phyloP scores from a whole-genome alignment of 2,329 filamentous ascomycete species.

The Pezicula radicicola region DNA sequence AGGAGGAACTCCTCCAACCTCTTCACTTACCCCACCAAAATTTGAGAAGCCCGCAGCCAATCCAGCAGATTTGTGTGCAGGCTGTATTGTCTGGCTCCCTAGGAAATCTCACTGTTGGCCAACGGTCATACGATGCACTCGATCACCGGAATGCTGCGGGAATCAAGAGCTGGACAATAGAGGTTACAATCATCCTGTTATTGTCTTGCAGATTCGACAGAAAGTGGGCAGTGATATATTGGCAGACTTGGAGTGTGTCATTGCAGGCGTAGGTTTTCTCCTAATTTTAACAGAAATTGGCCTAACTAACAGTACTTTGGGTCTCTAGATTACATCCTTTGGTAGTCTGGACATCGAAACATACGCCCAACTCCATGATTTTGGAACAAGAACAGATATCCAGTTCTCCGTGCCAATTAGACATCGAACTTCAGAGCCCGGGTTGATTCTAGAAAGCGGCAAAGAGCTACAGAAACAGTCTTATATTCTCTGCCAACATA shows the following conservation, averaged over 20 bases:
- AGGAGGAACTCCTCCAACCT: no score
- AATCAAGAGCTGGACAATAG: not conserved
- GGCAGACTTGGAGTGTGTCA: slow-evolving; percentile 4
- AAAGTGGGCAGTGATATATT: not conserved
- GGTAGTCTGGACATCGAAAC: not conserved
- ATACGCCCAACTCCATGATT: not conserved
- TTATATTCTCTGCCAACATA: slow-evolving; percentile 5
- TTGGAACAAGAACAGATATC: no score
- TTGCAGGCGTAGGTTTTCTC: slow-evolving; percentile 3
- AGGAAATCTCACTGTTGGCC: not conserved
- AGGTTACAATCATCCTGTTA: slow-evolving; percentile 9
- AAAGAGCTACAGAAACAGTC: slow-evolving; percentile 6
- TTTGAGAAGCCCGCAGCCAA: not conserved
- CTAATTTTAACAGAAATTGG: not conserved
- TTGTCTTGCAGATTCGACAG: slow-evolving; percentile 6
- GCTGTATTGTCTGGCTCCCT: slow-evolving; percentile 9
- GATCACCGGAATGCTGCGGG: slow-evolving; percentile 1
- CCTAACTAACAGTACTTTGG: not conserved
- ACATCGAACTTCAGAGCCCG: not conserved
- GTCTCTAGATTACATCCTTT: slow-evolving; percentile 5
- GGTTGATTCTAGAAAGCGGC: not conserved
- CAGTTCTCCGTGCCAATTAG: not conserved
- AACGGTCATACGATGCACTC: not conserved
- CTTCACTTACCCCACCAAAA: no score
- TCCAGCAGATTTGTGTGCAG: slow-evolving; percentile 5